Conservation (phyloP, 345 rosid species). For the Dovyalis caffra region DNA sequence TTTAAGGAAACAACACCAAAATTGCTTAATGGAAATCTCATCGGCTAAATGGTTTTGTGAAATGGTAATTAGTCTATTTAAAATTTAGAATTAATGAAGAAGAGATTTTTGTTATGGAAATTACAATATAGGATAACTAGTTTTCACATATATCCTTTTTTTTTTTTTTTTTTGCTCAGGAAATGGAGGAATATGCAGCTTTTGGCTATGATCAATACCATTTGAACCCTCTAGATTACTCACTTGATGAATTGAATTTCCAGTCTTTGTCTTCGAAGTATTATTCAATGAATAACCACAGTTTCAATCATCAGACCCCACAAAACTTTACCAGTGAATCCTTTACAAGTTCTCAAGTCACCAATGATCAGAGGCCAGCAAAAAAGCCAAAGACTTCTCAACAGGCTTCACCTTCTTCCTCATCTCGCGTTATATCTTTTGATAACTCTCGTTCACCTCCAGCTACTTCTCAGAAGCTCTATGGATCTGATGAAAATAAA, state of each 20-base stretch:
- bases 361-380: constrained; percentile 23
- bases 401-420: constrained; percentile 29
- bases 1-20: neutral
- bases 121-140: neutral
- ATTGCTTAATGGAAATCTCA: neutral
- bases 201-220: constrained; percentile 31
- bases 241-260: constrained; percentile 31
- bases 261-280: constrained; percentile 26
- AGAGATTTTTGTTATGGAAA: no score
- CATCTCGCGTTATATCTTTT: constrained; percentile 48
- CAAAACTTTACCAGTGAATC: constrained; percentile 1
- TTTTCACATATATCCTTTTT: no score
- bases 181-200: constrained; percentile 25
- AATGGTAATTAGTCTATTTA: no score
- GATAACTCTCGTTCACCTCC: constrained; percentile 31
- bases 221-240: constrained; percentile 23
- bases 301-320: constrained; percentile 12
- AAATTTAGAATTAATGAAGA: no score
- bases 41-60: neutral
- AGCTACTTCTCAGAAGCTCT: no score
- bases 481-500: no score
- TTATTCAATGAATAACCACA: constrained; percentile 9
- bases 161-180: constrained; percentile 28
- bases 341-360: neutral
- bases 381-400: constrained; percentile 36